Conservation (phyloP, 306 rosid genomes). For the Benincasa hispida region DNA sequence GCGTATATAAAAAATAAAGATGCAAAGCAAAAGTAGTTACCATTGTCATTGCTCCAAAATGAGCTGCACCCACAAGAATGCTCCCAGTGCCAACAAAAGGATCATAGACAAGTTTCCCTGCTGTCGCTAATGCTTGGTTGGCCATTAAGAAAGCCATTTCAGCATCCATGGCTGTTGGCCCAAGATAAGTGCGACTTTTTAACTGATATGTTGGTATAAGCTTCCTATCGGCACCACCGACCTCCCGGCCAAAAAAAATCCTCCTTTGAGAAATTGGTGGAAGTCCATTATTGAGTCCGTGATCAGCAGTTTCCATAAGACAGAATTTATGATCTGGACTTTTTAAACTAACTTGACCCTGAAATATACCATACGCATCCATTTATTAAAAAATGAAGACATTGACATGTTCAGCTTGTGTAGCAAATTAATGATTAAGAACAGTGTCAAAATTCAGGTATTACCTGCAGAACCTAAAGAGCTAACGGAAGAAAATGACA, state of each 20-base stretch:
- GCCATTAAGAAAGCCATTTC: conserved; percentile 96
- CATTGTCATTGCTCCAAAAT: conserved; percentile 97
- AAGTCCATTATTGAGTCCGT: conserved; percentile 74
- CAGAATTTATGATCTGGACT: conserved; percentile 81
- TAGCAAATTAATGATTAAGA: background rate
- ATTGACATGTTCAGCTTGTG: background rate
- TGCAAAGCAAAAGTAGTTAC: conserved; percentile 18
- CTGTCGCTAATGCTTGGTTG: conserved; percentile 68
- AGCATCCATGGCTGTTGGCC: conserved; percentile 99
- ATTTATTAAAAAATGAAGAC: background rate
- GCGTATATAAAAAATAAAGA: background rate
- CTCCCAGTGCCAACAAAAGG: conserved; percentile 98
- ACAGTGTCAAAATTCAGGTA: background rate
- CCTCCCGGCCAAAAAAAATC: conserved; percentile 83
- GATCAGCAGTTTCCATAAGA: conserved; percentile 74
- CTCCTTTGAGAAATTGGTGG: conserved; percentile 64
- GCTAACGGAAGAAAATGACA: background rate
- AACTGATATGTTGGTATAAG: conserved; percentile 86
- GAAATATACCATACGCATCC: conserved; percentile 1
- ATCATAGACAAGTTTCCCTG: conserved; percentile 79
- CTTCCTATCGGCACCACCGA: conserved; percentile 82
- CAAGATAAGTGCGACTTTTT: conserved; percentile 88
- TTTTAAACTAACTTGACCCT: conserved; percentile 81
- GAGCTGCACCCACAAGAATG: conserved; percentile 83
- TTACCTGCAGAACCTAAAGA: background rate